Evolutionary conservation across 176 grass and related monocot genomes (phyloP).

Genomic region (Aegilops speltoides): DNA sequence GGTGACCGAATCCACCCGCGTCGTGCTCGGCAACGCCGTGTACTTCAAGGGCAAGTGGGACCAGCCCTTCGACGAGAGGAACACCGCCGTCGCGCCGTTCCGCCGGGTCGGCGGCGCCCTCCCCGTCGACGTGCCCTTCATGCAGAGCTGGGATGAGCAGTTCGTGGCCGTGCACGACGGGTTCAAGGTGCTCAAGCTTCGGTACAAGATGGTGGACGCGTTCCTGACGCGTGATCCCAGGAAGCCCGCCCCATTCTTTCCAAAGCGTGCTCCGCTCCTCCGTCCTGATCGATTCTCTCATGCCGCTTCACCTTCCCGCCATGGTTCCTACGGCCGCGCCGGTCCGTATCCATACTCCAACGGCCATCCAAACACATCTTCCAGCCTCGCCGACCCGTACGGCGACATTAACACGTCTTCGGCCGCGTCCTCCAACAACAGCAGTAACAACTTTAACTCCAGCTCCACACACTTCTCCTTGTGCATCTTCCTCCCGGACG

Average conservation of each 20-base stretch:
- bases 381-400: no score
- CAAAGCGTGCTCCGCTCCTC: not conserved
- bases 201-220: not conserved
- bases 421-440: not conserved
- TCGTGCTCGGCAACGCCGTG: not conserved
- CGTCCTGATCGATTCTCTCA: not conserved
- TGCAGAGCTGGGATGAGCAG: not conserved
- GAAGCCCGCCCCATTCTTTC: not conserved
- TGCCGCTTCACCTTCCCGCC: not conserved
- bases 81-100: not conserved
- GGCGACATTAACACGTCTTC: not conserved
- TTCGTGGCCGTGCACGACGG: not conserved
- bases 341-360: no score
- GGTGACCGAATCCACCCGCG: not conserved
- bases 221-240: not conserved
- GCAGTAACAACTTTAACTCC: not conserved
- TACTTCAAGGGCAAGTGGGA: slow-evolving; percentile 8
- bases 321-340: not conserved
- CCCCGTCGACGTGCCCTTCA: not conserved
- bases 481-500: slow-evolving; percentile 10
- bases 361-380: no score
- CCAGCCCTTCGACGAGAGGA: not conserved
- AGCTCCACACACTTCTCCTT: not conserved
- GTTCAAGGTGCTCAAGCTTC: not conserved
- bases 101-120: not conserved